phyloP scores from a whole-genome alignment of 495 filamentous ascomycete species.

The Hypoxylon trugodes region DNA sequence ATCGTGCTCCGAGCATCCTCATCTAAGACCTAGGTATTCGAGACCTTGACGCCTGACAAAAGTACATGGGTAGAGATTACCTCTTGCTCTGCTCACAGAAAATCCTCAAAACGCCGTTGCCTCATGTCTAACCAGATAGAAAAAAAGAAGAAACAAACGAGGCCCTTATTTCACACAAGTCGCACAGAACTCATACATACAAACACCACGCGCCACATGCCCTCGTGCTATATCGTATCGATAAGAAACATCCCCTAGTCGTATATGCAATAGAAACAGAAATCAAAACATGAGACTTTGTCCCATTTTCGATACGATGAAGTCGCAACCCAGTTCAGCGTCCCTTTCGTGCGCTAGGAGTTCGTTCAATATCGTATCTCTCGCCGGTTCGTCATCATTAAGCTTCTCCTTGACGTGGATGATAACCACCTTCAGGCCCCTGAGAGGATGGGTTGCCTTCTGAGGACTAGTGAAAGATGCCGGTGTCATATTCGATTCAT shows the following conservation, averaged over 20 bases:
- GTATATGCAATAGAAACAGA: slow-evolving; percentile 22
- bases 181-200: neutral
- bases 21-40: slow-evolving; percentile 14
- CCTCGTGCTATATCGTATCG: slow-evolving; percentile 24
- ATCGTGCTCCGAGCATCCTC: neutral
- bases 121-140: slow-evolving; percentile 4
- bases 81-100: neutral
- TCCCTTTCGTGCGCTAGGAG: slow-evolving; percentile 67
- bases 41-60: slow-evolving; percentile 16
- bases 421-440: slow-evolving; percentile 71
- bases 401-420: slow-evolving; percentile 85
- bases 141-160: neutral
- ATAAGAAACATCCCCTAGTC: slow-evolving; percentile 1
- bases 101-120: slow-evolving; percentile 20
- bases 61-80: neutral
- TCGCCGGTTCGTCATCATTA: slow-evolving; percentile 65
- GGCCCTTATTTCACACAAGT: slow-evolving; percentile 16
- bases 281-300: slow-evolving; percentile 49
- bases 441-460: slow-evolving; percentile 44
- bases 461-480: neutral
- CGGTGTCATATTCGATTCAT: slow-evolving; percentile 28
- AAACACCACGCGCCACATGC: slow-evolving; percentile 19
- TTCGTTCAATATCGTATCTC: slow-evolving; percentile 72
- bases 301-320: slow-evolving; percentile 71
- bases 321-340: slow-evolving; percentile 77